phyloP scores from a whole-genome alignment of 129 eudicot species.

The Calendula officinalis region DNA sequence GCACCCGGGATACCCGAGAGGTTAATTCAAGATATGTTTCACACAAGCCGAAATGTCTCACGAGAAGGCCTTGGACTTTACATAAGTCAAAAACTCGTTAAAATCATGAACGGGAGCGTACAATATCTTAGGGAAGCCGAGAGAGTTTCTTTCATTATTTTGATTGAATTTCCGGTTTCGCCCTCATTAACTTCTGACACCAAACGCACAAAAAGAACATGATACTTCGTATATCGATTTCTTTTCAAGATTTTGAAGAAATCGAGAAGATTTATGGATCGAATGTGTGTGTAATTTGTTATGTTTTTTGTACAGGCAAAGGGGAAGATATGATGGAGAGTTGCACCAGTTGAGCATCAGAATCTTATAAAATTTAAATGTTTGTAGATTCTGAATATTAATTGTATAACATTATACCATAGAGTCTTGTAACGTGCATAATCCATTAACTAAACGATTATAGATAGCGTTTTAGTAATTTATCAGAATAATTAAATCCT shows the following conservation, averaged over 20 bases:
- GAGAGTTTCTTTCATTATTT: conserved; percentile 61
- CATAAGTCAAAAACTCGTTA: conserved; percentile 76
- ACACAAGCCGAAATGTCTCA: conserved; percentile 51
- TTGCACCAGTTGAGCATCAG: not conserved
- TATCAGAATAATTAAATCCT: too few relatives aligned
- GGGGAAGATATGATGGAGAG: not conserved
- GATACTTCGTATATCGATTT: not conserved
- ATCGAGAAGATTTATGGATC: not conserved
- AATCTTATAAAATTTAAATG: not conserved
- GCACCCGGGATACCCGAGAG: conserved; percentile 89
- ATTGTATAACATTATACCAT: not conserved
- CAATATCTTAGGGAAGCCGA: conserved; percentile 85
- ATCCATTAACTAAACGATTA: not conserved
- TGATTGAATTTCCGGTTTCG: conserved; percentile 63
- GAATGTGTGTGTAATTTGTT: conserved; percentile 8
- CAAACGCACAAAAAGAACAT: conserved; percentile 31
- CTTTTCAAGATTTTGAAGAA: not conserved
- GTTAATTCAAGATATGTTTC: conserved; percentile 77
- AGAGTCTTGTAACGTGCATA: conserved; percentile 20
- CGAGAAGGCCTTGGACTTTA: conserved; percentile 90
- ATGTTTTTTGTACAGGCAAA: conserved; percentile 22
- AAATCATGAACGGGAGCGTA: conserved; percentile 73
- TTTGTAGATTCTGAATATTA: conserved; percentile 14
- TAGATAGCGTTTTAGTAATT: too few relatives aligned
- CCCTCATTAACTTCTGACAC: conserved; percentile 26